Evolutionary conservation across 495 filamentous ascomycete genomes (phyloP), one percentile per base, ranked within the genome.

Genomic region (Xylaria flabelliformis): DNA sequence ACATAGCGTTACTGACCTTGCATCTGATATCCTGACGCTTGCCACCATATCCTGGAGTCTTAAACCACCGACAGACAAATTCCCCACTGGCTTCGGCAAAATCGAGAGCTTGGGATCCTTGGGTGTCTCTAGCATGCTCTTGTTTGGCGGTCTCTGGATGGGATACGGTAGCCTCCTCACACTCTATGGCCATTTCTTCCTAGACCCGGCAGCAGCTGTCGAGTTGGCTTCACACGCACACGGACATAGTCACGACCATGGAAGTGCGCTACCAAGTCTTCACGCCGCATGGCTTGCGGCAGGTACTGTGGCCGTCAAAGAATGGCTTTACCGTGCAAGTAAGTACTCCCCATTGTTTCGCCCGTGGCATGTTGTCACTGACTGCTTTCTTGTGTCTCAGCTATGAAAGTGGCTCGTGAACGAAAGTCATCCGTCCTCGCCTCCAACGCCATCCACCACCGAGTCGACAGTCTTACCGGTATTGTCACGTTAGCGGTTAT

Each of bases 311-410:
- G 81, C 93, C 2, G 83, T 97, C 67, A 99, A 99, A 83, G 96
- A 99, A 80, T 99, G 95, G 92, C 83, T 99, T 36, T 99, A 98
- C 78, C 91, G 92, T 85, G 93, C 94, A 58, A 98, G 95, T 97
- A 90, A 85, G 94, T 86, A 55, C 24, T 19, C n/a, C 2, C 36
- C 21, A 53, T 66, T 55, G 24, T 50, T 63, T 71, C 34, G 17
- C 19, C 39, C 24, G 4, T 44, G 12, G 21, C 44, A 15, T 3
- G 10, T 41, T 10, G 17, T 34, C 17, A 56, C 59, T 71, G 36
- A 71, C 59, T 13, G 4, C 48, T 8, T 44, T 44, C 53, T 51
- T 4, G 24, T 39, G 51, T 29, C 69, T 75, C 73, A 97, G 94
- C 95, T 41, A 97, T 98, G 91, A 98, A 97, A 86, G 89, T 98